These are phyloP conservation scores for Magnaporthiopsis incrustans DNA, from an alignment of 2,329 filamentous ascomycete species.

Conservation along the genomic window DNA sequence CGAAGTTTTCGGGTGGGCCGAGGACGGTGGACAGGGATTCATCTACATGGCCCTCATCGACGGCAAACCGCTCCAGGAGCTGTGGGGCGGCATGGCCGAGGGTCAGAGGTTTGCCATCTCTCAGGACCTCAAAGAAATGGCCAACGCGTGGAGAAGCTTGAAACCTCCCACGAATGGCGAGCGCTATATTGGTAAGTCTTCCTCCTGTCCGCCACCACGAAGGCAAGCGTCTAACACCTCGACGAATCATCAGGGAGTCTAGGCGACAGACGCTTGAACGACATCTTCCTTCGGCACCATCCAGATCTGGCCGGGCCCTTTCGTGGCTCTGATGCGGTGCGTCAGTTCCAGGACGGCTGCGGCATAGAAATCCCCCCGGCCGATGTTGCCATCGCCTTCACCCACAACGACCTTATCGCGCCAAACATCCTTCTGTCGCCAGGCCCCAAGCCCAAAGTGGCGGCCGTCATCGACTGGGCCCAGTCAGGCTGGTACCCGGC, in stretches of 20 bases:
- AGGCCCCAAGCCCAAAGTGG: slow-evolving; percentile 14
- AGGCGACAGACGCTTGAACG: slow-evolving; percentile 14
- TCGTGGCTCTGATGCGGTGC: not conserved
- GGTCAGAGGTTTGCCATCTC: slow-evolving; percentile 12
- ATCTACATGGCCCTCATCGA: slow-evolving; percentile 19
- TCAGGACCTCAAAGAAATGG: slow-evolving; percentile 14
- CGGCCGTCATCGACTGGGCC: slow-evolving; percentile 25
- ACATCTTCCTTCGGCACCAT: slow-evolving; percentile 18
- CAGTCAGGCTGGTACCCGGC: slow-evolving; percentile 26
- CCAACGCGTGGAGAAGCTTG: slow-evolving; percentile 12
- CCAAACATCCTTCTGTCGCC: slow-evolving; percentile 24
- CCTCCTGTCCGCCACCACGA: not conserved
- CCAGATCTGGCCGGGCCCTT: slow-evolving; percentile 17
- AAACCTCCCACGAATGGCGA: slow-evolving; percentile 4
- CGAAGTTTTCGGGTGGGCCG: slow-evolving; percentile 15
- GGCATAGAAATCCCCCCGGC: slow-evolving; percentile 16
- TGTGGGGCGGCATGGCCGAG: slow-evolving; percentile 12
- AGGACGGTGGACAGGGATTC: slow-evolving; percentile 18
- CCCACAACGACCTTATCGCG: slow-evolving; percentile 25
- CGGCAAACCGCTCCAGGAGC: slow-evolving; percentile 13
- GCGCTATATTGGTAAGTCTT: slow-evolving; percentile 3
- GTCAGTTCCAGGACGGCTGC: slow-evolving; percentile 15
- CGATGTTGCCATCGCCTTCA: slow-evolving; percentile 21
- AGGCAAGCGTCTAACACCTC: slow-evolving; percentile 9
- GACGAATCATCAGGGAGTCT: slow-evolving; percentile 14